Evolutionary conservation across 2,329 filamentous ascomycete genomes (phyloP), one percentile per base, ranked within the genome.

Genomic region (Pestalotiopsis sp.): DNA sequence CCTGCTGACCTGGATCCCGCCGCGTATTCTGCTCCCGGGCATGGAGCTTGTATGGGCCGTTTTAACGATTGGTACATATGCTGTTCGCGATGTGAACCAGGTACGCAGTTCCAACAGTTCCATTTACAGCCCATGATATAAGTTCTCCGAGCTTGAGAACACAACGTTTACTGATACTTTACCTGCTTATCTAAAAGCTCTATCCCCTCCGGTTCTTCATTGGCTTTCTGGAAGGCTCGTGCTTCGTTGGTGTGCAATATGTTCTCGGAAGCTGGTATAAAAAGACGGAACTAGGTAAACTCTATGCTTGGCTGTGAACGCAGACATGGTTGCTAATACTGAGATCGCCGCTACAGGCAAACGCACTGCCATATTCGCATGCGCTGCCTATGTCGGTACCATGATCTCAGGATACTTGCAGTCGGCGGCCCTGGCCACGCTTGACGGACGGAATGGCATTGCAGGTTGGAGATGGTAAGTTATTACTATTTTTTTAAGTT

Each of bases 281-380:
- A 0, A 82, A 84, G 17, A 80, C 82, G 13, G 89, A 91, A 69
- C 82, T 92, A 0, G 88, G 65, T 66, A 49, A 61, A n/a, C 14
- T 49, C 14, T 14, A 41, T 23, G 17, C 12, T 27, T 59, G 17
- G 9, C 23, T 13, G 17, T 14, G 6, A 45, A 4, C 6, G 20
- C 13, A 20, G n/a, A 20, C 12, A 17, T 20, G 12, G 27, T 36
- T 14, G 4, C 9, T 23, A 17, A 31, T 20, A 38, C n/a, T 65
- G 20, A 14, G 13, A 65, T 36, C 14, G 9, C 13, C 17, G 20
- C 23, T 4, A 57, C 55, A 66, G 64, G 87, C 0, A 91, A 91
- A 74, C 83, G 90, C 1, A 87, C 84, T 3, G 89, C 87, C 61
- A 86, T 92, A 63, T 92, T 91, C 73, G 90, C 87, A 1, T 83